Conservation (phyloP, 2,329 filamentous ascomycete species). For the Ophiostoma populinum region DNA sequence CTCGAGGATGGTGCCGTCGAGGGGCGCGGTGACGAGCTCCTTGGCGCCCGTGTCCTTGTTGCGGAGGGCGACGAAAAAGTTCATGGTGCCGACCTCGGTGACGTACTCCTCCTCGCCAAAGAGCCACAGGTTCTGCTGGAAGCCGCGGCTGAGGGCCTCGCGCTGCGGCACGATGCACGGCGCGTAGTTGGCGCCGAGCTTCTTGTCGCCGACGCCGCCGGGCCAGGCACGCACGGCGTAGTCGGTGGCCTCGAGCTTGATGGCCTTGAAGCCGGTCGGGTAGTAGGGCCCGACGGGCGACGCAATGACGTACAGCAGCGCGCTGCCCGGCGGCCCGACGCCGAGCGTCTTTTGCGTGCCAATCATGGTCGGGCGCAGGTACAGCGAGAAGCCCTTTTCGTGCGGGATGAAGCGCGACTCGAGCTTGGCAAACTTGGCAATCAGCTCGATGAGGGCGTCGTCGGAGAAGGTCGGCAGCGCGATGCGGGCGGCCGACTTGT, state of each 20-base stretch:
- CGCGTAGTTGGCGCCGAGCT: conserved; percentile 98
- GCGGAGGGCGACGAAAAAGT: conserved; percentile 77
- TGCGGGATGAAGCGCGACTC: conserved; percentile 83
- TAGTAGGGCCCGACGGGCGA: conserved; percentile 96
- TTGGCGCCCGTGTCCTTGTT: conserved; percentile 79
- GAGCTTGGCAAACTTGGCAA: conserved; percentile 60
- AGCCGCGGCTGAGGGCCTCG: conserved; percentile 75
- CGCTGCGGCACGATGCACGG: conserved; percentile 95
- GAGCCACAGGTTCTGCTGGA: conserved; percentile 96
- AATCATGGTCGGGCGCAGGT: conserved; percentile 92
- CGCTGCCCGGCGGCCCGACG: conserved; percentile 79
- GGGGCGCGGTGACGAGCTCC: conserved; percentile 83
- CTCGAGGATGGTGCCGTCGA: conserved; percentile 92
- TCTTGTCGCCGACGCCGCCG: conserved; percentile 93
- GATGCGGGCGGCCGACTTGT: conserved; percentile 80
- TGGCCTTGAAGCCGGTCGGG: conserved; percentile 93
- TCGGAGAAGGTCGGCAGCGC: conserved; percentile 75
- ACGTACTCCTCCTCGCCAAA: conserved; percentile 92
- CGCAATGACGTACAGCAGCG: conserved; percentile 86
- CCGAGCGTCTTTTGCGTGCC: conserved; percentile 90
- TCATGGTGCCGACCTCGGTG: conserved; percentile 98
- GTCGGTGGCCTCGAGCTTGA: conserved; percentile 87
- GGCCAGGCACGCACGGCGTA: conserved; percentile 97
- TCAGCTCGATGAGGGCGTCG: conserved; percentile 59
- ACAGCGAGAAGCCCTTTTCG: conserved; percentile 78